A percentile compares a stretch with the other conserved stretches of the same genome.
phyloP scores from a whole-genome alignment of 805 yeast species.

The Kodamaea neixiangensis region DNA sequence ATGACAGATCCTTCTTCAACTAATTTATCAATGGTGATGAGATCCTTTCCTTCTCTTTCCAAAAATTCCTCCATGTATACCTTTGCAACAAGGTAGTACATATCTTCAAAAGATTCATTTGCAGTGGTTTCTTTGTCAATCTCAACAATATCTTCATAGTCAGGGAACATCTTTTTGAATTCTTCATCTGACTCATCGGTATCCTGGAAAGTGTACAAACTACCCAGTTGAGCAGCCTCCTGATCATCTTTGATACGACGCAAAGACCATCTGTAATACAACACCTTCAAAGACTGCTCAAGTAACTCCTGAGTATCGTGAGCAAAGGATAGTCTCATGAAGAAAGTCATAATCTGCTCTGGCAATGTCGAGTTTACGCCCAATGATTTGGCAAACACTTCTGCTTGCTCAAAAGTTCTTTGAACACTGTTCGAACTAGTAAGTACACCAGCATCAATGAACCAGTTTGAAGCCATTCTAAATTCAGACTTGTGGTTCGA shows the following conservation, averaged over 20 bases:
- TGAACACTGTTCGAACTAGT: slow-evolving; percentile 29
- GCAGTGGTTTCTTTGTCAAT: slow-evolving; percentile 1
- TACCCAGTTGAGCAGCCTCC: slow-evolving; percentile 56
- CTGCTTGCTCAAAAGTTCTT: slow-evolving; percentile 35
- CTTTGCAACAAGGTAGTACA: slow-evolving; percentile 50
- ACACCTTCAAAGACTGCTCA: slow-evolving; percentile 52
- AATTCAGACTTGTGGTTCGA: slow-evolving; percentile 16
- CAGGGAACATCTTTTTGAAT: slow-evolving; percentile 81
- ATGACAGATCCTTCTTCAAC: slow-evolving; percentile 42
- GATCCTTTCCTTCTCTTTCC: slow-evolving; percentile 10
- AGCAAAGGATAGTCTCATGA: slow-evolving; percentile 45
- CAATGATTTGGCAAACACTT: slow-evolving; percentile 38
- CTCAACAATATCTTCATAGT: slow-evolving; percentile 57
- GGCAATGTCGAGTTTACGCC: slow-evolving; percentile 47
- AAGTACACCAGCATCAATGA: slow-evolving; percentile 44
- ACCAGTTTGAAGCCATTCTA: slow-evolving; percentile 46
- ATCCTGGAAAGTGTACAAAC: slow-evolving; percentile 66
- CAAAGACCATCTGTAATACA: slow-evolving; percentile 82
- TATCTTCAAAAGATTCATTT: slow-evolving; percentile 41
- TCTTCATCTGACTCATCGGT: slow-evolving; percentile 76
- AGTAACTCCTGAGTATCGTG: slow-evolving; percentile 29
- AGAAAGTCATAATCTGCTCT: slow-evolving; percentile 53
- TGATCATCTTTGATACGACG: slow-evolving; percentile 69
- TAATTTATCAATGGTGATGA: slow-evolving; percentile 24
- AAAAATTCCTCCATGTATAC: slow-evolving; percentile 49